Percentiles rank a stretch among this genome's conserved stretches.
These are phyloP conservation scores for Aspergillus coremiiformis DNA, from an alignment of 495 filamentous ascomycete genomes.

Conservation along the genomic window DNA sequence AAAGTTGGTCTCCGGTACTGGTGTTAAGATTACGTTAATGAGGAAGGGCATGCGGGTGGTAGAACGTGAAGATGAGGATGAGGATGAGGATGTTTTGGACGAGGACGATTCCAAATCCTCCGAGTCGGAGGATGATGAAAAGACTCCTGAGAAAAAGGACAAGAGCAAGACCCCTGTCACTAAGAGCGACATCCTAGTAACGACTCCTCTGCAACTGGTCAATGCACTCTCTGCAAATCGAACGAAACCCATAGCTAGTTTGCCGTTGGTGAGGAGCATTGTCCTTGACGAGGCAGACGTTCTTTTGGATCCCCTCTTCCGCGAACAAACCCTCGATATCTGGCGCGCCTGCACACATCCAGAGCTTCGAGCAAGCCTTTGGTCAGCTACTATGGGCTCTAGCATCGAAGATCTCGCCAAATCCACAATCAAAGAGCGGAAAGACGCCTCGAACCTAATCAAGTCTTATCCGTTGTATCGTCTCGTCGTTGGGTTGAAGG, in stretches of 20 bases:
- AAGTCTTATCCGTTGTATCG: conserved; percentile 55
- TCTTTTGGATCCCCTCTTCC: conserved; percentile 82
- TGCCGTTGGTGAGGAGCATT: conserved; percentile 61
- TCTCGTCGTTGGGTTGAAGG: conserved; percentile 88
- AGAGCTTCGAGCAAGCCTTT: conserved; percentile 65
- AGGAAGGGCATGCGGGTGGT: conserved; percentile 71
- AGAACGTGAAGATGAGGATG: conserved; percentile 32
- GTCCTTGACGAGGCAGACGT: conserved; percentile 94
- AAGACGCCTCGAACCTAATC: conserved; percentile 17
- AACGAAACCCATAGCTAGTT: conserved; percentile 32
- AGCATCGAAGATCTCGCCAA: conserved; percentile 73
- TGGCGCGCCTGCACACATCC: conserved; percentile 69
- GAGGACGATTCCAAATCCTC: conserved; percentile 35
- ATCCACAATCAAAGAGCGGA: conserved; percentile 51
- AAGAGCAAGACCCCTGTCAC: conserved; percentile 37
- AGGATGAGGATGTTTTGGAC: conserved; percentile 27
- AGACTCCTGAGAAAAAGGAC: conserved; percentile 25
- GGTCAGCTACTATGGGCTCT: conserved; percentile 96
- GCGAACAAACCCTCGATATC: conserved; percentile 79
- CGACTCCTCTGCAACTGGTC: conserved; percentile 72
- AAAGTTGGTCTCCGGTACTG: conserved; percentile 71
- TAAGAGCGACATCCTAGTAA: conserved; percentile 81
- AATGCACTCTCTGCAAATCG: conserved; percentile 57
- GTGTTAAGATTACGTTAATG: conserved; percentile 74
- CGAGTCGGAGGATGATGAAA: conserved; percentile 35